Conservation (phyloP, 169 alveolate species). For the Plasmodium ovale region DNA sequence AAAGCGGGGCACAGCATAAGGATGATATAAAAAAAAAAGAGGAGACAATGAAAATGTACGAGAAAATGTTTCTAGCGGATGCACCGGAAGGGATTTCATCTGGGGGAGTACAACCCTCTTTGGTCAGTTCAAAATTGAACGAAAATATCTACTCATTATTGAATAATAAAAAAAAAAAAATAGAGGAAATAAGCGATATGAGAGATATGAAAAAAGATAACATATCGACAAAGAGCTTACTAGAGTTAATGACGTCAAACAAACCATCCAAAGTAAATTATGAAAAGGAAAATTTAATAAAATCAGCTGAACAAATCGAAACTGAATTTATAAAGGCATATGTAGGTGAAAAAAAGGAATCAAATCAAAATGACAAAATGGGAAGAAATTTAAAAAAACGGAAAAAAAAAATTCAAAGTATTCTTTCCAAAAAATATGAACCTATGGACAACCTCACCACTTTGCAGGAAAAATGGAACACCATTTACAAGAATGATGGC, state of each 20-base stretch:
- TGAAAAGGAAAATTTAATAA: slow-evolving; percentile 66
- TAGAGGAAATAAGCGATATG: slow-evolving; percentile 11
- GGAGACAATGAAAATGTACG: slow-evolving; percentile 48
- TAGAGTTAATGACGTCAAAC: slow-evolving; percentile 55
- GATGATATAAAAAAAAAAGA: slow-evolving; percentile 53
- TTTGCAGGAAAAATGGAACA: slow-evolving; percentile 61
- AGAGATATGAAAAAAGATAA: background rate
- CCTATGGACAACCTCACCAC: slow-evolving; percentile 25
- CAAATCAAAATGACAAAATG: slow-evolving; percentile 19
- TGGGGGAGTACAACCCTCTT: background rate
- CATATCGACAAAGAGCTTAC: slow-evolving; percentile 35
- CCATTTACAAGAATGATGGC: too few species aligned
- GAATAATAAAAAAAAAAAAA: slow-evolving; percentile 1
- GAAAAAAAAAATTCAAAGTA: slow-evolving; percentile 23
- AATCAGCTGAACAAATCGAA: slow-evolving; percentile 75
- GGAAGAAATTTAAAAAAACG: slow-evolving; percentile 51
- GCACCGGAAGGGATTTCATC: background rate
- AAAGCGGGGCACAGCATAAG: too few species aligned
- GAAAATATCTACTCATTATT: slow-evolving; percentile 16
- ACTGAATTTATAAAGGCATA: slow-evolving; percentile 72
- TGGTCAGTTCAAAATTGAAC: slow-evolving; percentile 25
- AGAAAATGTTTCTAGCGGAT: slow-evolving; percentile 47
- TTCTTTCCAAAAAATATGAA: slow-evolving; percentile 40
- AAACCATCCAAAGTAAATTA: slow-evolving; percentile 58
- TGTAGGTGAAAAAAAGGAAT: slow-evolving; percentile 39